A percentile compares a stretch with the other conserved stretches of the same genome.
Conservation (phyloP, 2,329 filamentous ascomycete genomes). For the Sarocladium strictum region DNA sequence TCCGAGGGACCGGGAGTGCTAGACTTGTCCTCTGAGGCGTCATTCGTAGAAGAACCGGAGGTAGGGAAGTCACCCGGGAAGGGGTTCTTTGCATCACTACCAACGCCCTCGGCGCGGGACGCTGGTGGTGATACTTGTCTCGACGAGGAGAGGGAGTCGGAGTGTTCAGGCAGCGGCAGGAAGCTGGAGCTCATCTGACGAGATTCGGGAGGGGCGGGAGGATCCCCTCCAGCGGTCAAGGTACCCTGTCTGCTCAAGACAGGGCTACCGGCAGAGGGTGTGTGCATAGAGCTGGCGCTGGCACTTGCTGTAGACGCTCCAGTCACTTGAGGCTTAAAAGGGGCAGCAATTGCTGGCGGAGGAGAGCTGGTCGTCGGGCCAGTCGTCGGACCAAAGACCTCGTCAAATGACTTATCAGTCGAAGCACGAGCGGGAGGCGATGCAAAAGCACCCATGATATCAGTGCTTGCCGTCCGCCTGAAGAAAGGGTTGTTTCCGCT, state of each 20-base stretch:
- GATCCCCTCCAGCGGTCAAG: conserved; percentile 47
- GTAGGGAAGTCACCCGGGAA: conserved; percentile 23
- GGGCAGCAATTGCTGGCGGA: conserved; percentile 27
- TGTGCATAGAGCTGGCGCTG: conserved; percentile 44
- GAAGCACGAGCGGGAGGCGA: conserved; percentile 41
- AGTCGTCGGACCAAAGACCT: conserved; percentile 63
- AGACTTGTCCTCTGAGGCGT: conserved; percentile 13
- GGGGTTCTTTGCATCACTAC: conserved; percentile 20
- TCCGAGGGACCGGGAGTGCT: conserved; percentile 22
- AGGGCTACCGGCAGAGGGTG: conserved; percentile 55
- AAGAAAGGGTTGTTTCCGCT: conserved; percentile 96
- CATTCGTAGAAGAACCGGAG: conserved; percentile 13
- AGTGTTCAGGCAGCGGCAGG: conserved; percentile 61
- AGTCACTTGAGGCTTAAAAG: conserved; percentile 49
- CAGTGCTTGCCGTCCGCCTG: conserved; percentile 59
- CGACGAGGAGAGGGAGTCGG: conserved; percentile 69
- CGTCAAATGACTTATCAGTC: conserved; percentile 71
- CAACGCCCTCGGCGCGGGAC: conserved; percentile 46
- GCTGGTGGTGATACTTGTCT: conserved; percentile 70
- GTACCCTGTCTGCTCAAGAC: conserved; percentile 53
- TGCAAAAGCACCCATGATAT: conserved; percentile 50
- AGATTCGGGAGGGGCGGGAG: conserved; percentile 61
- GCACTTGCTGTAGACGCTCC: conserved; percentile 42
- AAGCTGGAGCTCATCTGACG: conserved; percentile 73
- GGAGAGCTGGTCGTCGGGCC: conserved; percentile 43